phyloP scores from a whole-genome alignment of 495 filamentous ascomycete species.

The Penicillium waksmanii region DNA sequence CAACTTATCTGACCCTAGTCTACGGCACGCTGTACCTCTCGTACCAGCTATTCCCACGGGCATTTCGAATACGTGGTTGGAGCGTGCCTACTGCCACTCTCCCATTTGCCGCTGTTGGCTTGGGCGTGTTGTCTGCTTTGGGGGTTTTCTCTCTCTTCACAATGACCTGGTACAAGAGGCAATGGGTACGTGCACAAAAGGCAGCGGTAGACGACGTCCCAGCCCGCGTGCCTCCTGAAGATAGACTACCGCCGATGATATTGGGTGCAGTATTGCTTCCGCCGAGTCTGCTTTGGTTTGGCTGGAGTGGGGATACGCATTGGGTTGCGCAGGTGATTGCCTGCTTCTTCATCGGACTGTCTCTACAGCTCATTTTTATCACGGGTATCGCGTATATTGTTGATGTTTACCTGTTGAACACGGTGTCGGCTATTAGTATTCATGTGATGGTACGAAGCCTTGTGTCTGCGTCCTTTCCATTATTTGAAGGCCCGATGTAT shows the following conservation, averaged over 20 bases:
- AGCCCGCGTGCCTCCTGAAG: slow-evolving; percentile 43
- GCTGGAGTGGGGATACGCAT: slow-evolving; percentile 47
- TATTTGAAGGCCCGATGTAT: slow-evolving; percentile 31
- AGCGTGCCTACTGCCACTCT: slow-evolving; percentile 38
- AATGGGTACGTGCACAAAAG: slow-evolving; percentile 19
- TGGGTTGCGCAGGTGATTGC: slow-evolving; percentile 30
- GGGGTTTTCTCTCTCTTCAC: slow-evolving; percentile 27
- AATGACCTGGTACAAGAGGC: slow-evolving; percentile 30
- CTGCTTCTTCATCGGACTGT: slow-evolving; percentile 32
- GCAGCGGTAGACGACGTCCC: not conserved
- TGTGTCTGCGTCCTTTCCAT: slow-evolving; percentile 50
- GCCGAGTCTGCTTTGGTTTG: slow-evolving; percentile 59
- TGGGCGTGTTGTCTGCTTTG: slow-evolving; percentile 40
- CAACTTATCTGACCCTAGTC: slow-evolving; percentile 44
- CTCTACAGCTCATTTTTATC: slow-evolving; percentile 35
- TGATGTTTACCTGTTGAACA: slow-evolving; percentile 55
- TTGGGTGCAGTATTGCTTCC: slow-evolving; percentile 53
- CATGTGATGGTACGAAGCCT: slow-evolving; percentile 64
- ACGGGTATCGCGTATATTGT: slow-evolving; percentile 54
- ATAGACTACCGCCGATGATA: slow-evolving; percentile 56
- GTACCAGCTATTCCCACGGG: slow-evolving; percentile 55
- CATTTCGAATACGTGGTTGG: slow-evolving; percentile 52
- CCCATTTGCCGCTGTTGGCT: slow-evolving; percentile 56
- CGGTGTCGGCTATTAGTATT: slow-evolving; percentile 59
- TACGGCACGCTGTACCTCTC: slow-evolving; percentile 60